Conservation (phyloP, 202 grass and related monocot species). For the Elaeis oleifera region DNA sequence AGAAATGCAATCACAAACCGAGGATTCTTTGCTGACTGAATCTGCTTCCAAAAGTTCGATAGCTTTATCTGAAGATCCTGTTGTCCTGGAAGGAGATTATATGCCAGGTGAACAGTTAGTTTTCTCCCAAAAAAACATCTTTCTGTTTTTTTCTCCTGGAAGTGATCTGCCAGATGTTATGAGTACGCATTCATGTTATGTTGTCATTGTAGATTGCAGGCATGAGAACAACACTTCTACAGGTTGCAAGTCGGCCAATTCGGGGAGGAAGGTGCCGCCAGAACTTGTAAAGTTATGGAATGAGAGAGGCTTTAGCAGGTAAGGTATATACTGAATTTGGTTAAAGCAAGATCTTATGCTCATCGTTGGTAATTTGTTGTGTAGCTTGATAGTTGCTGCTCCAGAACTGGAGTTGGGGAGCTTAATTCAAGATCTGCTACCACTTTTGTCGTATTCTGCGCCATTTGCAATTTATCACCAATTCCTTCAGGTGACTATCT, state of each 20-base stretch:
- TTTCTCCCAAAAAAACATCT: background rate
- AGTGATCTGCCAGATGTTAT: background rate
- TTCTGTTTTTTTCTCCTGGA: background rate
- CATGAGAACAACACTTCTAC: slow-evolving; percentile 25
- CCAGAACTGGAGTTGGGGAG: slow-evolving; percentile 57
- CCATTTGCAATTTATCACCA: slow-evolving; percentile 92
- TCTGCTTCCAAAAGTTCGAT: slow-evolving; percentile 17
- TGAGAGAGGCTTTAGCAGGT: slow-evolving; percentile 89
- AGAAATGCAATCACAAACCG: slow-evolving; percentile 13
- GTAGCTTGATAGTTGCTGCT: slow-evolving; percentile 85
- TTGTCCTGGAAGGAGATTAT: slow-evolving; percentile 37
- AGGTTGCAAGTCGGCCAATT: slow-evolving; percentile 36
- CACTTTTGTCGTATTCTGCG: slow-evolving; percentile 79
- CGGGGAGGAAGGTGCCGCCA: slow-evolving; percentile 40
- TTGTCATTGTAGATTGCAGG: slow-evolving; percentile 37
- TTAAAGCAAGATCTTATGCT: slow-evolving; percentile 6
- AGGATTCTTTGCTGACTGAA: slow-evolving; percentile 25
- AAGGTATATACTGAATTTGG: background rate
- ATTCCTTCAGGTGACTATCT: slow-evolving; percentile 60
- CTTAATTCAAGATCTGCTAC: slow-evolving; percentile 70
- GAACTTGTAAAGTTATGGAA: slow-evolving; percentile 77
- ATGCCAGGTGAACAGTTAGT: slow-evolving; percentile 38
- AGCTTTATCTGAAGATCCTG: slow-evolving; percentile 26
- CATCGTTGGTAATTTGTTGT: slow-evolving; percentile 23
- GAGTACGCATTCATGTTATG: slow-evolving; percentile 10